Conservation (phyloP, 306 rosid species). For the Glycine soja region DNA sequence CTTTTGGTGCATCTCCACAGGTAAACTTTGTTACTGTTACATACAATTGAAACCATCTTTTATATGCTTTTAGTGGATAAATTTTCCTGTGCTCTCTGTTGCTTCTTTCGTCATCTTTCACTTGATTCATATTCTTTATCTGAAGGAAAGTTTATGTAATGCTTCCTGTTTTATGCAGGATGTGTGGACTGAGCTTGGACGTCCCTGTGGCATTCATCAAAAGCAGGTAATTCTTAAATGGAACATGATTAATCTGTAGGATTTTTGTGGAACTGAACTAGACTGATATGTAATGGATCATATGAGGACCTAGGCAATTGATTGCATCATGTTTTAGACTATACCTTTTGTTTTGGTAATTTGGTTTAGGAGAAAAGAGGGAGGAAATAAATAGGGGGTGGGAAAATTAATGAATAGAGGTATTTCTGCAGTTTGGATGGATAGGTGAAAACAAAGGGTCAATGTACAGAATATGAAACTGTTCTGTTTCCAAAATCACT, state of each 20-base stretch:
- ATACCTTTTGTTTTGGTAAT: constrained; percentile 17
- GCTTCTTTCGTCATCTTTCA: constrained; percentile 34
- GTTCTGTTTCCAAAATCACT: background rate
- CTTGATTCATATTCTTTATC: constrained; percentile 35
- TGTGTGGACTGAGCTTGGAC: constrained; percentile 97
- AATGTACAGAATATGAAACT: background rate
- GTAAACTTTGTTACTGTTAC: constrained; percentile 47
- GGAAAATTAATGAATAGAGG: background rate
- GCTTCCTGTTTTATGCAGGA: constrained; percentile 64
- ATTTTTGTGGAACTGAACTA: constrained; percentile 12
- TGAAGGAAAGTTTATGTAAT: constrained; percentile 32
- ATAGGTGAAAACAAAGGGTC: background rate
- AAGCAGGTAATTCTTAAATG: constrained; percentile 73
- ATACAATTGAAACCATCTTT: constrained; percentile 9
- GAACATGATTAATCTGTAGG: constrained; percentile 29
- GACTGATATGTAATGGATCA: constrained; percentile 24
- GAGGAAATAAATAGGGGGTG: constrained; percentile 12
- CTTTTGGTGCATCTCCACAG: constrained; percentile 98
- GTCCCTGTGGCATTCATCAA: constrained; percentile 97
- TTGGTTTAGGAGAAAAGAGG: constrained; percentile 18
- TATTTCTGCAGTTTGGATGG: constrained; percentile 17
- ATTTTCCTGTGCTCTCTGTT: constrained; percentile 9
- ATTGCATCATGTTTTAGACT: constrained; percentile 24
- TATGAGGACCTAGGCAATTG: constrained; percentile 24
- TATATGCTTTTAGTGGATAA: constrained; percentile 14